Evolutionary conservation across 2,329 filamentous ascomycete species (phyloP).

Genomic region (Sclerotinia glacialis): DNA sequence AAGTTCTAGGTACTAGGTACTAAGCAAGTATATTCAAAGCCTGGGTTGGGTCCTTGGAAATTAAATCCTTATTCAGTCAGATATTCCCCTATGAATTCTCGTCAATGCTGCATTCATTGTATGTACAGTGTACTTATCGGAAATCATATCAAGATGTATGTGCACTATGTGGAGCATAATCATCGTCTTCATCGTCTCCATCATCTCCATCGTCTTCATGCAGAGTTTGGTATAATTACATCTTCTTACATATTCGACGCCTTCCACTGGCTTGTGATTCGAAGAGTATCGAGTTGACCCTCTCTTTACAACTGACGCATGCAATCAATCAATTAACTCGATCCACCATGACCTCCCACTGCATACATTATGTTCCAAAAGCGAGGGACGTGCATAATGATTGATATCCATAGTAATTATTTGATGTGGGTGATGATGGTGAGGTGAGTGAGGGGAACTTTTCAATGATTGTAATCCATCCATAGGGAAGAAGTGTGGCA

Average conservation of each 20-base stretch:
- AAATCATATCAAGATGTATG: conserved; percentile 5
- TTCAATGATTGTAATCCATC: neutral
- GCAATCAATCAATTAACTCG: neutral
- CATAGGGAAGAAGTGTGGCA: neutral
- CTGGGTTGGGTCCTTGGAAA: neutral
- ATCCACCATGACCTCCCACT: conserved; percentile 9
- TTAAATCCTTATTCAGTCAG: neutral
- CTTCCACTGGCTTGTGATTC: conserved; percentile 7
- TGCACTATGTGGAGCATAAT: neutral
- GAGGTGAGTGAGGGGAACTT: neutral
- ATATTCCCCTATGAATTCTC: neutral
- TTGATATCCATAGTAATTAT: neutral
- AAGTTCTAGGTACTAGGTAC: no score
- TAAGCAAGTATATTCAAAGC: neutral
- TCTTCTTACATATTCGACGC: neutral
- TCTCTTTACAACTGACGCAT: conserved; percentile 7
- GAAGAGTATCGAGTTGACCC: conserved; percentile 3
- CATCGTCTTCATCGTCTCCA: no score
- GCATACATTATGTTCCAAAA: conserved; percentile 1
- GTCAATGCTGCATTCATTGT: neutral
- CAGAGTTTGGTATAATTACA: neutral
- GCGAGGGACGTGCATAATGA: conserved; percentile 5
- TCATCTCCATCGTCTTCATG: no score
- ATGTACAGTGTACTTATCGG: neutral
- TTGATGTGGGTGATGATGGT: neutral